A percentile compares a stretch with the other conserved stretches of the same genome.
These are phyloP conservation scores for Ophiostoma quercus DNA, from an alignment of 2,329 filamentous ascomycete genomes.

Conservation along the genomic window DNA sequence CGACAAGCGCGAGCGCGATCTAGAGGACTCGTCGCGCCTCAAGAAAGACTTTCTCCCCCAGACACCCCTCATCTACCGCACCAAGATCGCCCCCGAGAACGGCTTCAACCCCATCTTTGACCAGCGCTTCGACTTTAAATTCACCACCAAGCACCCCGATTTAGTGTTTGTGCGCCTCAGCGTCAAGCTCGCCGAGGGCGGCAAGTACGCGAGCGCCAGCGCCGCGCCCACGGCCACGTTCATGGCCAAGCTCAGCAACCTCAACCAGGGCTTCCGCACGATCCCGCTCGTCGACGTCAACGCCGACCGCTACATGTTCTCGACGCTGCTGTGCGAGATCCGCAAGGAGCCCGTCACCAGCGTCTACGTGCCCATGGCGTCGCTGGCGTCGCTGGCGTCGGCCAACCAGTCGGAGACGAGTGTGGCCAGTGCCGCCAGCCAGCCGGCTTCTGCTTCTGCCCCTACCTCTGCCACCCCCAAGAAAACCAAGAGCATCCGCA, in stretches of 20 bases:
- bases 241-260: constrained; percentile 82
- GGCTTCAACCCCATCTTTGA: constrained; percentile 91
- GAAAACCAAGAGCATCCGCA: constrained; percentile 44
- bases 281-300: constrained; percentile 82
- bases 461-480: constrained; percentile 24
- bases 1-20: constrained; percentile 80
- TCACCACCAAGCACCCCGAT: constrained; percentile 91
- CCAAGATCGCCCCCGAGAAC: constrained; percentile 76
- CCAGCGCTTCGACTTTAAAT: constrained; percentile 68
- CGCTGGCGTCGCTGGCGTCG: not conserved
- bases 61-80: constrained; percentile 50
- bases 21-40: constrained; percentile 38
- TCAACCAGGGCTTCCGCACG: constrained; percentile 89
- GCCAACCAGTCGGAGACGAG: constrained; percentile 31
- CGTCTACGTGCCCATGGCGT: constrained; percentile 46
- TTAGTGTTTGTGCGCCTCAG: constrained; percentile 91
- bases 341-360: constrained; percentile 57
- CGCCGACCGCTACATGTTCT: constrained; percentile 91
- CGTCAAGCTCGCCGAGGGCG: constrained; percentile 79
- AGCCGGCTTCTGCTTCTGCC: not conserved
- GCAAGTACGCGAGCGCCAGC: constrained; percentile 59
- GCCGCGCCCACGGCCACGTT: constrained; percentile 68
- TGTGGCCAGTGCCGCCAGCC: not conserved
- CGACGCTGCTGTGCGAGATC: constrained; percentile 87
- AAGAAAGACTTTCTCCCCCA: constrained; percentile 49